Evolutionary conservation across 2,329 filamentous ascomycete species (phyloP).

Genomic region (Exophiala spinifera): DNA sequence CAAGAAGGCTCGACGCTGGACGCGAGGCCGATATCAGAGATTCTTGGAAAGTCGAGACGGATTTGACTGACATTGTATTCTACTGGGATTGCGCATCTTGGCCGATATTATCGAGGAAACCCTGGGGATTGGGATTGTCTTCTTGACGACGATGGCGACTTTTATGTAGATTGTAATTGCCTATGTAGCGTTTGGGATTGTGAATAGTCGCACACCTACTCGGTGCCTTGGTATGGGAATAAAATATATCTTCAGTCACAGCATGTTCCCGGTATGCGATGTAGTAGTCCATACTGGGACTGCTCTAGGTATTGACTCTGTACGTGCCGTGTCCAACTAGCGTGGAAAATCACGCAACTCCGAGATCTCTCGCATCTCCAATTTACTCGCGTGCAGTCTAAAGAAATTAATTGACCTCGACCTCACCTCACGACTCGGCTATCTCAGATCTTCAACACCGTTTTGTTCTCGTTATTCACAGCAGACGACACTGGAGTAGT

Average conservation of each 20-base stretch:
- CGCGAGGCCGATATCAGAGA: constrained; percentile 44
- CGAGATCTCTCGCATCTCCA: background rate
- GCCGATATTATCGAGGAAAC: background rate
- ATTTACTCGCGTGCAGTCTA: no score
- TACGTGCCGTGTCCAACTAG: no score
- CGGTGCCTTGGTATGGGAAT: no score
- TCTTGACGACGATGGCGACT: no score
- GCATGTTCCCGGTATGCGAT: no score
- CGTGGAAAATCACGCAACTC: background rate
- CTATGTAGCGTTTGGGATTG: no score
- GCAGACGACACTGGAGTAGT: background rate
- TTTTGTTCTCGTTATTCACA: background rate
- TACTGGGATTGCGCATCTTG: background rate
- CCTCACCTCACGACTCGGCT: background rate
- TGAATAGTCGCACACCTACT: no score
- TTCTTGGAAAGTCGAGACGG: constrained; percentile 51
- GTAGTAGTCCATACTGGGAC: no score
- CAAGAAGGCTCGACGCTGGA: constrained; percentile 50
- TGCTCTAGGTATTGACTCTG: no score
- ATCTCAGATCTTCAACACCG: background rate
- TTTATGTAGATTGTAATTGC: no score
- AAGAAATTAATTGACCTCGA: background rate
- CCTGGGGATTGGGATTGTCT: no score
- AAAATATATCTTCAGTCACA: no score
- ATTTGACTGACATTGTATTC: constrained; percentile 7